These are phyloP conservation scores for Amphirosellinia nigrospora DNA, from an alignment of 495 filamentous ascomycete genomes.

Conservation along the genomic window DNA sequence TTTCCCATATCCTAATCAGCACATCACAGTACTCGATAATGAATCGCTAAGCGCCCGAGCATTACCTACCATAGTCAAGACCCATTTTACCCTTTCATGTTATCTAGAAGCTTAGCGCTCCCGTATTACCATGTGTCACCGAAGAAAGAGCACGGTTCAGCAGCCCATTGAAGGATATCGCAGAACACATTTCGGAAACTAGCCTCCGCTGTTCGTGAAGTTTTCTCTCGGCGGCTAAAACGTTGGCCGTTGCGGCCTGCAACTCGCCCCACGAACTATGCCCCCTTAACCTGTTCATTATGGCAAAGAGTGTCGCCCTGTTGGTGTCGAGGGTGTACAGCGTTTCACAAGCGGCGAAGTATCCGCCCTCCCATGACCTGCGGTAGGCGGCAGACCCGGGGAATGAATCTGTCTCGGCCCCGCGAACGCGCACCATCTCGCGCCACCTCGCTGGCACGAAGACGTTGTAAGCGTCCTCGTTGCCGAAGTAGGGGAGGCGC, in stretches of 20 bases:
- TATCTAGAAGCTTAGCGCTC: background rate
- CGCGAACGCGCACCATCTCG: background rate
- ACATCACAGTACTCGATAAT: background rate
- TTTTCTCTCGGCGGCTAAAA: slow-evolving; percentile 58
- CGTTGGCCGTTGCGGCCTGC: slow-evolving; percentile 39
- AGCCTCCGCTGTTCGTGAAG: slow-evolving; percentile 44
- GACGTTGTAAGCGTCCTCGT: background rate
- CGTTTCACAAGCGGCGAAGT: slow-evolving; percentile 26
- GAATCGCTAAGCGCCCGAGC: background rate
- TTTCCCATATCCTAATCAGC: background rate
- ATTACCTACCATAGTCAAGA: background rate
- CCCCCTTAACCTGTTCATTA: too few species aligned
- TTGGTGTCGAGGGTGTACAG: slow-evolving; percentile 25
- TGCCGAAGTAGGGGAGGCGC: slow-evolving; percentile 32
- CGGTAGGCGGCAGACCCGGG: background rate
- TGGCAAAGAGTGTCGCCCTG: slow-evolving; percentile 4
- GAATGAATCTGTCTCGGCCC: background rate
- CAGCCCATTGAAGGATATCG: slow-evolving; percentile 17
- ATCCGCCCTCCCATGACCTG: background rate
- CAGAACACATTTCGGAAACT: background rate
- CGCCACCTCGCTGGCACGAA: slow-evolving; percentile 28
- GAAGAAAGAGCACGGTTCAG: background rate
- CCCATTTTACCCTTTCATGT: background rate
- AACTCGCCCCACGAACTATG: background rate
- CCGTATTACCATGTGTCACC: background rate